Evolutionary conservation across 331 rosid species (phyloP).

Genomic region (Arachis monticola): DNA sequence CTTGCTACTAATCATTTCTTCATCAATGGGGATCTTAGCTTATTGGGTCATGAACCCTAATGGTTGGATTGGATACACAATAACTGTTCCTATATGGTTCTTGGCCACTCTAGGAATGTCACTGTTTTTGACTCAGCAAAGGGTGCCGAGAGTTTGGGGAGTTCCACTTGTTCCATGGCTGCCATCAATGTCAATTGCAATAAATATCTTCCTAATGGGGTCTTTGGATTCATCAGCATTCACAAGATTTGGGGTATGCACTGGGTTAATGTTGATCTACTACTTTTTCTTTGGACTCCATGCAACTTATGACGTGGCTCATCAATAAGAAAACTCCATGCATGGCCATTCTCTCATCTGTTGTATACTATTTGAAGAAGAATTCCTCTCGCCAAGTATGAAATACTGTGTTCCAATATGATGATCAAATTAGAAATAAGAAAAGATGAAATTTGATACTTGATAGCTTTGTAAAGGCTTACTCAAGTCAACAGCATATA

Average conservation of each 20-base stretch:
- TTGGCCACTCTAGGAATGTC: constrained; percentile 61
- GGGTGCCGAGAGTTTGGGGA: constrained; percentile 71
- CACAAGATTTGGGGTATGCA: constrained; percentile 69
- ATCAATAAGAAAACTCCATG: constrained; percentile 41
- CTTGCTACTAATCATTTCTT: constrained; percentile 62
- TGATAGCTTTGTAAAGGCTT: too few relatives aligned
- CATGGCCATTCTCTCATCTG: too few relatives aligned
- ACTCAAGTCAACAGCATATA: too few relatives aligned
- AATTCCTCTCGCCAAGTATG: too few relatives aligned
- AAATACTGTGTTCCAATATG: too few relatives aligned
- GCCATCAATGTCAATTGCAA: constrained; percentile 76
- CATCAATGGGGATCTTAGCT: constrained; percentile 68
- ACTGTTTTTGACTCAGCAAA: constrained; percentile 57
- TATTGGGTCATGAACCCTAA: constrained; percentile 64
- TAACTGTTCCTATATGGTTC: constrained; percentile 68
- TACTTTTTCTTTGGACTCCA: constrained; percentile 74
- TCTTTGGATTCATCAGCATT: constrained; percentile 57
- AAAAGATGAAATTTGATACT: too few relatives aligned
- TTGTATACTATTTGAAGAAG: too few relatives aligned
- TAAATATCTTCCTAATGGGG: constrained; percentile 75
- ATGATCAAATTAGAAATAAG: too few relatives aligned
- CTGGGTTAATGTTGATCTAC: constrained; percentile 57
- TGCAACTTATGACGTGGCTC: constrained; percentile 80
- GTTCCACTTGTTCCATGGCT: constrained; percentile 89
- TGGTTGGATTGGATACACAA: constrained; percentile 64